Conservation (phyloP, 2,329 filamentous ascomycete genomes). For the Aspergillus candidus region DNA sequence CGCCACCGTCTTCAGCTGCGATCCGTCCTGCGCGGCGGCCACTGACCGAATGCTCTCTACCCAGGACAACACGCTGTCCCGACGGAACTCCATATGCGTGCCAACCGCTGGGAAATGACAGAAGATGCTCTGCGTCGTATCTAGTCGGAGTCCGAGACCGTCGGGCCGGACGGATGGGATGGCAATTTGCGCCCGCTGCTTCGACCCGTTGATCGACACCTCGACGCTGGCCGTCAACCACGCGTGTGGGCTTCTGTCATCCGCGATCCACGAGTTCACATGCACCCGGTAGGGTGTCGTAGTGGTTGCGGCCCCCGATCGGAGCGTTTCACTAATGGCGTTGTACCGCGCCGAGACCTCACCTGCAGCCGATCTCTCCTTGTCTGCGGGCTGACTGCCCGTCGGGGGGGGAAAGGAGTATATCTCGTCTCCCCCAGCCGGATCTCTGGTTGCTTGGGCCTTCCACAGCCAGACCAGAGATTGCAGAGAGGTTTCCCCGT, state of each 20-base stretch:
- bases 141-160: slow-evolving; percentile 4
- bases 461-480: slow-evolving; percentile 16
- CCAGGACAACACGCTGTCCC: slow-evolving; percentile 25
- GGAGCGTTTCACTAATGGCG: slow-evolving; percentile 15
- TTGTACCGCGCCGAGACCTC: slow-evolving; percentile 19
- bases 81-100: slow-evolving; percentile 21
- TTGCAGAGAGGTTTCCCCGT: neutral
- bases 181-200: slow-evolving; percentile 16
- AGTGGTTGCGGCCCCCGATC: slow-evolving; percentile 2
- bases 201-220: slow-evolving; percentile 17
- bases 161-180: slow-evolving; percentile 6
- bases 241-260: slow-evolving; percentile 7
- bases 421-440: no score
- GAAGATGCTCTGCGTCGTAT: slow-evolving; percentile 13
- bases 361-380: slow-evolving; percentile 8
- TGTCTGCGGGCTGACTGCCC: neutral
- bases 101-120: slow-evolving; percentile 28
- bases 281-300: slow-evolving; percentile 2
- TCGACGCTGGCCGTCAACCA: slow-evolving; percentile 12
- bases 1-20: slow-evolving; percentile 13
- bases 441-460: neutral
- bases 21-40: slow-evolving; percentile 7
- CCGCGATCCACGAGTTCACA: slow-evolving; percentile 10
- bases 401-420: neutral
- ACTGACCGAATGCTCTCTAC: slow-evolving; percentile 17